Percentiles rank a stretch among this genome's conserved stretches.
Evolutionary conservation across 1,284 basidiomycete genomes (phyloP).

Genomic region (Somion occarium): DNA sequence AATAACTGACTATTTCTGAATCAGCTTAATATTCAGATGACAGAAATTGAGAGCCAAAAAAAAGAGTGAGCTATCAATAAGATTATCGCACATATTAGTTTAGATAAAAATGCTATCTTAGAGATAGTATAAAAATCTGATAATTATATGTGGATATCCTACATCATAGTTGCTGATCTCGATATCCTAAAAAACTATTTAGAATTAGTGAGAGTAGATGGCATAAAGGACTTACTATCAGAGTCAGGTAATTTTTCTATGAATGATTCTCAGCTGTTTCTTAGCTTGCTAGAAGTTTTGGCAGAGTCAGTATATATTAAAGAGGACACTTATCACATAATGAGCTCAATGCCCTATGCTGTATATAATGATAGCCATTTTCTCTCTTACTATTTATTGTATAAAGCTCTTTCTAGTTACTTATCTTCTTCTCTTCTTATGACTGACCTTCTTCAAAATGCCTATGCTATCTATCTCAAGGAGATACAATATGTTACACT

Average conservation of each 20-base stretch:
- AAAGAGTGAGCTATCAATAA: slow-evolving; percentile 18
- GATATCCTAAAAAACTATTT: slow-evolving; percentile 14
- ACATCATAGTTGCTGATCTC: slow-evolving; percentile 14
- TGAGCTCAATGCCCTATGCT: too few species aligned
- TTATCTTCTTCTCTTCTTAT: too few species aligned
- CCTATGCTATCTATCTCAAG: too few species aligned
- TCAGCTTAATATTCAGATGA: slow-evolving; percentile 9
- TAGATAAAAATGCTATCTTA: slow-evolving; percentile 21
- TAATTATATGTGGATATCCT: slow-evolving; percentile 30
- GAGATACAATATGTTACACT: too few species aligned
- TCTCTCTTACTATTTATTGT: too few species aligned
- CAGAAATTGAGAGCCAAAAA: slow-evolving; percentile 7
- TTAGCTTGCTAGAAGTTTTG: too few species aligned
- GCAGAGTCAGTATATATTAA: too few species aligned
- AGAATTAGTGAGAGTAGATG: slow-evolving; percentile 7
- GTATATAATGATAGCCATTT: too few species aligned
- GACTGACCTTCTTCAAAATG: too few species aligned
- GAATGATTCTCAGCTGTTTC: slow-evolving; percentile 11
- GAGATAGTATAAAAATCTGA: slow-evolving; percentile 29
- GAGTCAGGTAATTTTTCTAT: slow-evolving; percentile 1
- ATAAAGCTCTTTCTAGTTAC: too few species aligned
- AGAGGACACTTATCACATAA: too few species aligned
- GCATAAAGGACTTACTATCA: slow-evolving; percentile 4
- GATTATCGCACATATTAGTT: slow-evolving; percentile 22
- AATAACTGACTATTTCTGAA: slow-evolving; percentile 23